Evolutionary conservation across 192 early-diverging fungal species (phyloP).

Genomic region (Cetraspora pellucida): DNA sequence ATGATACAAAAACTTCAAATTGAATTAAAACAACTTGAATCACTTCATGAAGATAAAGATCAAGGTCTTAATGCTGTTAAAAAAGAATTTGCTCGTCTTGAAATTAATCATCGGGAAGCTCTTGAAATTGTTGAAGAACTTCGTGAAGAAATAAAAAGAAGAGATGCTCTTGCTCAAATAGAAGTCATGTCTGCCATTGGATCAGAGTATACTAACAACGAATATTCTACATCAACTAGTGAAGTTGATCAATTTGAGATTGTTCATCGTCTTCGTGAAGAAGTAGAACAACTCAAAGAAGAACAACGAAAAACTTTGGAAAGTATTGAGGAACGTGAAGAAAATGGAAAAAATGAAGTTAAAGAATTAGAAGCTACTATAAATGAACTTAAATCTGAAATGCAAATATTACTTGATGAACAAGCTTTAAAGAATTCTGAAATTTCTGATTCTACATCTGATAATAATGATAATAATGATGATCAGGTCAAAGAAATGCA

Average conservation of each 20-base stretch:
- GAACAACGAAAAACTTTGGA: conserved; percentile 21
- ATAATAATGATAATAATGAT: neutral
- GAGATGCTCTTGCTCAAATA: conserved; percentile 14
- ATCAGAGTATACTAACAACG: neutral
- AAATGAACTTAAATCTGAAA: conserved; percentile 4
- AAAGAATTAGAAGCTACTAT: neutral
- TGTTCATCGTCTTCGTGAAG: neutral
- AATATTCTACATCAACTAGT: neutral
- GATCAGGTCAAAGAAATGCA: neutral
- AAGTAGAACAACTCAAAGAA: conserved; percentile 24
- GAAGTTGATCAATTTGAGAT: conserved; percentile 26
- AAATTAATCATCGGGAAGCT: conserved; percentile 32
- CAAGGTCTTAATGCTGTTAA: conserved; percentile 20
- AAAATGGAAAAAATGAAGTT: neutral
- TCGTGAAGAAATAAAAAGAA: conserved; percentile 29
- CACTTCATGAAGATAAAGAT: conserved; percentile 24
- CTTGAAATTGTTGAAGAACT: conserved; percentile 36
- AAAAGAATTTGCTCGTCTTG: conserved; percentile 25
- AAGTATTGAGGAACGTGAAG: neutral
- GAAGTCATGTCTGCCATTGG: conserved; percentile 15
- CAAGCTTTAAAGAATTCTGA: neutral
- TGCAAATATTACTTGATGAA: neutral
- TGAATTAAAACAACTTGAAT: conserved; percentile 29
- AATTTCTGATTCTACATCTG: neutral
- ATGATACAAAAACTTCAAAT: conserved; percentile 30